Evolutionary conservation across 441 rosid species (phyloP), one percentile per base, ranked within the genome.

Genomic region (Eugenia klotzschiana): DNA sequence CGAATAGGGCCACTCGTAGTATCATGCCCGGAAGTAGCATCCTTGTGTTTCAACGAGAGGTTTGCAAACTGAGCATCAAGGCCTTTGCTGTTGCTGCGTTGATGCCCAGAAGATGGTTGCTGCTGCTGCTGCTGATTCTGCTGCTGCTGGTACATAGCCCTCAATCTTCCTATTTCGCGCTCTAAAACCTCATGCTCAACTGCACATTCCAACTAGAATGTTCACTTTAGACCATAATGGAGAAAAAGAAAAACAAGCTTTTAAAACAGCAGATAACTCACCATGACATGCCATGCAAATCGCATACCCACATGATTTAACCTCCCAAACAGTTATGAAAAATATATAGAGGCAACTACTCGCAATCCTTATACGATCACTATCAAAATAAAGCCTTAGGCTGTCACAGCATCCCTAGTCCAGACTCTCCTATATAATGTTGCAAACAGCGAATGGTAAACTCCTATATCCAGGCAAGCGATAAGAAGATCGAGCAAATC

Each of bases 151-250:
- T 80, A 58, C 22, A 58, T 40, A 22, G 80, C 18, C 60, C 82
- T 51, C 51, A 84, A 40, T 74, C 85, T 80, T 43, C 79, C 82
- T n/a, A 84, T 79, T 52, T 84, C 82, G 79, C 85, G 55, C 79
- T 84, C 85, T 27, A 84, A 55, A 49, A 84, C 82, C 25, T 84
- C 85, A 80, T 84, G 85, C 85, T 84, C 85, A 79, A 84, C 85
- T 84, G 79, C 6, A 33, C 22, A 20, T 51, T 51, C 81, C 37
- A 53, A 51, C 27, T 37, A 33, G 23, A 79, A 64, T 0, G 46
- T 64, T 64, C 74, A 64, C 74, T 64, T 64, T n/a, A 9, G 43
- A 16, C 81, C 15, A 0, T 33, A 33, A 64, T 60, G 23, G 74
- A 64, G 20, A 60, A 8, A 33, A 33, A 22, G 14, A 64, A 64